Evolutionary conservation across 768 basidiomycete species (phyloP).

Genomic region (Leucosporidium scottii): DNA sequence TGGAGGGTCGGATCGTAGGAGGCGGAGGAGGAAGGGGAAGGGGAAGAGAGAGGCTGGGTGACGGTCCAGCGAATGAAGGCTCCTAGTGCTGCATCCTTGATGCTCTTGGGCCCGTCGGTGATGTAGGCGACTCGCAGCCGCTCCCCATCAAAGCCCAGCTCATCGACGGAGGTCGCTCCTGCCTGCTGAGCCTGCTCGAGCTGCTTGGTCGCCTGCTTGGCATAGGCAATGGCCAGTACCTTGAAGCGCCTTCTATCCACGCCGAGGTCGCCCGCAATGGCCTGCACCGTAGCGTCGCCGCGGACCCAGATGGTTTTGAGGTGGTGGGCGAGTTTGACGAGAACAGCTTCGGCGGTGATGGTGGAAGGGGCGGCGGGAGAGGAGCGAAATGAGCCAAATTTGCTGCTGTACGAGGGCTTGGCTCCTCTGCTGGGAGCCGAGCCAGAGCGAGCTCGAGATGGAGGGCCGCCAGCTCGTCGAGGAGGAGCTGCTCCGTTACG

Average conservation of each 20-base stretch:
- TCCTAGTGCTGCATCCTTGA: constrained; percentile 13
- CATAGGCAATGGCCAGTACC: not conserved
- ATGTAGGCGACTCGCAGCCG: constrained; percentile 2
- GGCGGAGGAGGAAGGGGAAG: not conserved
- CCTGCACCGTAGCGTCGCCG: not conserved
- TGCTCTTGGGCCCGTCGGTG: constrained; percentile 4
- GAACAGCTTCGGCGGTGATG: constrained; percentile 3
- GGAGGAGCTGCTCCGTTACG: too few species aligned
- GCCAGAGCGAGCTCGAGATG: too few species aligned
- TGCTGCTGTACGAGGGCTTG: too few species aligned
- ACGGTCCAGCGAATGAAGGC: constrained; percentile 18
- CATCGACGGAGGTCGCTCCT: not conserved
- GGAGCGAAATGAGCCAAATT: too few species aligned
- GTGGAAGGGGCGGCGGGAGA: not conserved
- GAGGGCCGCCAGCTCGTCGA: too few species aligned
- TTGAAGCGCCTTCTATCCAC: not conserved
- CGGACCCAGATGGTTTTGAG: constrained; percentile 4
- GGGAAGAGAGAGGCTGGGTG: constrained; percentile 4
- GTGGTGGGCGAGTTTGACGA: constrained; percentile 15
- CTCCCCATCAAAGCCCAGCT: constrained; percentile 10
- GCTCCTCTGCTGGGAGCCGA: too few species aligned
- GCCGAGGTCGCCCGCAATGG: constrained; percentile 18
- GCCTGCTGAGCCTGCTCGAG: not conserved
- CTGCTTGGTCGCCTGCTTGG: not conserved
- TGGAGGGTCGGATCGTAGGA: constrained; percentile 11